These are phyloP conservation scores for Rhodamnia rubescens DNA, from an alignment of 345 rosid species.

Conservation along the genomic window DNA sequence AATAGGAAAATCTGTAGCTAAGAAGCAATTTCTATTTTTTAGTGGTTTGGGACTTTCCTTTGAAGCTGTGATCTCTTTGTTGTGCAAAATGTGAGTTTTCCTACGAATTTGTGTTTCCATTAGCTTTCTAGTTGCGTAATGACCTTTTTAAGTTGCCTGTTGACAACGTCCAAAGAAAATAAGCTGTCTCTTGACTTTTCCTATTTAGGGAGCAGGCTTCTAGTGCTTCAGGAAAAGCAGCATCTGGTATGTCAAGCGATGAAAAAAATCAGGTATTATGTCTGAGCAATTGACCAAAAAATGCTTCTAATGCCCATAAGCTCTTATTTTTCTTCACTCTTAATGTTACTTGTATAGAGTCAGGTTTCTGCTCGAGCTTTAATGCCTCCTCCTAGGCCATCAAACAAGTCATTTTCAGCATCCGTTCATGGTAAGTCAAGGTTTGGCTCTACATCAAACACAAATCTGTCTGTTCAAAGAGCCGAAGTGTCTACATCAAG, in stretches of 20 bases:
- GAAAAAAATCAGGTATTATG: constrained; percentile 79
- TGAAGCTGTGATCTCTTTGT: not conserved
- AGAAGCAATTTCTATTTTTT: not conserved
- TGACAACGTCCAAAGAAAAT: not conserved
- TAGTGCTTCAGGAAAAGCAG: constrained; percentile 80
- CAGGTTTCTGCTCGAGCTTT: constrained; percentile 72
- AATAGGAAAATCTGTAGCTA: not conserved
- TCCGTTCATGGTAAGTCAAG: constrained; percentile 33
- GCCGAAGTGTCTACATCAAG: constrained; percentile 50
- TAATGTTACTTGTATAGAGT: constrained; percentile 23
- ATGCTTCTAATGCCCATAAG: not conserved
- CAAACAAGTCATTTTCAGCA: constrained; percentile 22
- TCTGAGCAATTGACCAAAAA: not conserved
- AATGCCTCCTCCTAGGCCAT: constrained; percentile 93
- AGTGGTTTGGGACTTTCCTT: not conserved
- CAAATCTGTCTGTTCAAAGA: constrained; percentile 29
- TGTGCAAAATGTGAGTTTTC: not conserved
- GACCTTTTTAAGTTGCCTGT: not conserved
- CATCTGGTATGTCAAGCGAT: constrained; percentile 96
- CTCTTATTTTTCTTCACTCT: not conserved
- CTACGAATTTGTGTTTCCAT: not conserved
- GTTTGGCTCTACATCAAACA: constrained; percentile 59
- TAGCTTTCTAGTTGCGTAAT: not conserved
- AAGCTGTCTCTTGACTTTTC: not conserved
- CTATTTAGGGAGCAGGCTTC: constrained; percentile 85